Percentiles rank a stretch among this genome's conserved stretches.
These are phyloP conservation scores for Aspergillus unguis DNA, from an alignment of 2,329 filamentous ascomycete species.

Conservation along the genomic window DNA sequence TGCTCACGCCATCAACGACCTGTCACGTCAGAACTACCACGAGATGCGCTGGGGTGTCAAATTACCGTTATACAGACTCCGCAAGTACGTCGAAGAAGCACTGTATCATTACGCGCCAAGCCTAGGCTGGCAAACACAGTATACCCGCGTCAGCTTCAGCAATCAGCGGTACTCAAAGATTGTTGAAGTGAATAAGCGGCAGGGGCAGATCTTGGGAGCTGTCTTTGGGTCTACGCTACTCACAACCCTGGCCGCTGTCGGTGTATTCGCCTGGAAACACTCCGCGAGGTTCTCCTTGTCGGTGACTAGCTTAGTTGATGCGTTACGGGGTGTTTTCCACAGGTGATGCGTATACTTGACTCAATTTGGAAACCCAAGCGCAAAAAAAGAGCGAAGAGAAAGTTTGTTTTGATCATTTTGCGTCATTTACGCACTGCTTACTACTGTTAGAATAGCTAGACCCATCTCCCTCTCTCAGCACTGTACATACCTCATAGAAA, in stretches of 20 bases:
- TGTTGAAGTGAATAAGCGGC: conserved; percentile 63
- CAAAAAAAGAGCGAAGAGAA: too few species aligned
- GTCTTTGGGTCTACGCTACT: conserved; percentile 29
- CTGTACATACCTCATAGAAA: too few species aligned
- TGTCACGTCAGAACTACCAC: conserved; percentile 84
- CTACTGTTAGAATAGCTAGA: too few species aligned
- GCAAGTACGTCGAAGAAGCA: conserved; percentile 83
- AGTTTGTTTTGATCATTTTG: too few species aligned
- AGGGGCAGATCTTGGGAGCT: conserved; percentile 59
- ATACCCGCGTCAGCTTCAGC: conserved; percentile 86
- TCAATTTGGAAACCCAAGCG: too few species aligned
- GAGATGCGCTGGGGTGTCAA: conserved; percentile 90
- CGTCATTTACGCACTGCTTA: too few species aligned
- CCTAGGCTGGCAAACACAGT: conserved; percentile 88
- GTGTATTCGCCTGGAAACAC: conserved; percentile 31
- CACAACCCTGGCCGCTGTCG: conserved; percentile 27
- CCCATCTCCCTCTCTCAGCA: too few species aligned
- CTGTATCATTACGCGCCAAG: conserved; percentile 72
- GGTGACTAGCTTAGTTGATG: conserved; percentile 14
- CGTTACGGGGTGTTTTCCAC: conserved; percentile 14
- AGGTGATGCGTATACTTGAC: too few species aligned
- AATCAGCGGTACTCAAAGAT: conserved; percentile 90
- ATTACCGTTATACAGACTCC: conserved; percentile 69
- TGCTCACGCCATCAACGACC: conserved; percentile 84
- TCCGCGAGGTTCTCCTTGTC: conserved; percentile 24